phyloP scores from a whole-genome alignment of 495 filamentous ascomycete genomes.

The Halenospora varia region DNA sequence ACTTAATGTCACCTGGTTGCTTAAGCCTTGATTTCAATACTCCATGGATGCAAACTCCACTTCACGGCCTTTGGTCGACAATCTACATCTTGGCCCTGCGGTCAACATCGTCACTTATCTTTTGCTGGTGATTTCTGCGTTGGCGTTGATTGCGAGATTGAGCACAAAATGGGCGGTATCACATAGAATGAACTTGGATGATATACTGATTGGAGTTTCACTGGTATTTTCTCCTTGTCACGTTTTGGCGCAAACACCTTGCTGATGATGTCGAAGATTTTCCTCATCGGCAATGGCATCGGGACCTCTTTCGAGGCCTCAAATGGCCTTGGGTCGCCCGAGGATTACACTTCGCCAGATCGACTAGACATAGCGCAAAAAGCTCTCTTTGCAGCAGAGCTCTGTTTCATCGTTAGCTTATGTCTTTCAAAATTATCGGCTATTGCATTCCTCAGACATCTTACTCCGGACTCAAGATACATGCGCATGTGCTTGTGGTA shows the following conservation, averaged over 20 bases:
- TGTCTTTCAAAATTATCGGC: slow-evolving; percentile 32
- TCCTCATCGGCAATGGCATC: slow-evolving; percentile 16
- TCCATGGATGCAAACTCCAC: too few species aligned
- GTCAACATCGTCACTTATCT: slow-evolving; percentile 21
- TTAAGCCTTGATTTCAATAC: too few species aligned
- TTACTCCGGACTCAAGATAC: slow-evolving; percentile 22
- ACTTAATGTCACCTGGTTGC: too few species aligned
- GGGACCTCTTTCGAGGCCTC: slow-evolving; percentile 18
- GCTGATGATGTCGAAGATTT: slow-evolving; percentile 3
- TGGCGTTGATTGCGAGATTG: slow-evolving; percentile 15
- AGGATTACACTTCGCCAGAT: slow-evolving; percentile 1
- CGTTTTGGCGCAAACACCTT: too few species aligned
- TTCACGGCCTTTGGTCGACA: not conserved
- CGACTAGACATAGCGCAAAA: slow-evolving; percentile 1
- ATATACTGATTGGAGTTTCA: slow-evolving; percentile 20
- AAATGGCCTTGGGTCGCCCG: slow-evolving; percentile 25
- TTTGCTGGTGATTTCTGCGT: slow-evolving; percentile 13
- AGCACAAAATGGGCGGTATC: slow-evolving; percentile 20
- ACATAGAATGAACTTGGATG: slow-evolving; percentile 18
- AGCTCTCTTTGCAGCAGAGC: slow-evolving; percentile 27
- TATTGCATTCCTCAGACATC: slow-evolving; percentile 30
- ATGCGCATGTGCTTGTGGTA: slow-evolving; percentile 6
- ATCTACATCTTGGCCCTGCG: slow-evolving; percentile 2
- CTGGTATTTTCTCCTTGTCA: too few species aligned
- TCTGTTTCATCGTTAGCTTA: slow-evolving; percentile 31